Evolutionary conservation across 1,284 basidiomycete genomes (phyloP).

Genomic region (Ustilago xerochloae): DNA sequence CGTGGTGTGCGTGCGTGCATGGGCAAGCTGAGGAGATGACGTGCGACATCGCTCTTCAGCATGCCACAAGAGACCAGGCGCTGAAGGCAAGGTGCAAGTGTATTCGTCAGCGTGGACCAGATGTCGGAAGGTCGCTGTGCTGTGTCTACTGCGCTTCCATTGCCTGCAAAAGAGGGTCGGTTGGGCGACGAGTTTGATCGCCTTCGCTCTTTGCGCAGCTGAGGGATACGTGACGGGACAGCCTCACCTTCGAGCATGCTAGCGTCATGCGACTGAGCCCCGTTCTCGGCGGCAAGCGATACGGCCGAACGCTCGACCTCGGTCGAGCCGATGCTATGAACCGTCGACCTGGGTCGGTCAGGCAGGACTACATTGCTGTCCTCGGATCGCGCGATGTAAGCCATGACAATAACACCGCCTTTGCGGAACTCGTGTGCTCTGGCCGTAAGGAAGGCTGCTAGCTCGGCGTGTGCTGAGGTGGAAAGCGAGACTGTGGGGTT

Average conservation of each 20-base stretch:
- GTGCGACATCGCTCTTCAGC: slow-evolving; percentile 69
- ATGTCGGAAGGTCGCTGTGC: slow-evolving; percentile 55
- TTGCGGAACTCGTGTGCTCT: slow-evolving; percentile 69
- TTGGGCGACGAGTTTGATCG: slow-evolving; percentile 48
- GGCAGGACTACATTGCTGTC: slow-evolving; percentile 45
- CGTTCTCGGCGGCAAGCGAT: slow-evolving; percentile 3
- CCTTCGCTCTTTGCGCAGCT: slow-evolving; percentile 42
- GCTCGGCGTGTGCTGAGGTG: slow-evolving; percentile 68
- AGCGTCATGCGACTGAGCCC: not conserved
- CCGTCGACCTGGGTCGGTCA: slow-evolving; percentile 40
- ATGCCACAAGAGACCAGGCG: slow-evolving; percentile 69
- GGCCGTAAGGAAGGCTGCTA: slow-evolving; percentile 67
- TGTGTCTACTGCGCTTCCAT: slow-evolving; percentile 5
- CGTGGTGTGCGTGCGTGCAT: slow-evolving; percentile 68
- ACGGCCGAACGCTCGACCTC: slow-evolving; percentile 17
- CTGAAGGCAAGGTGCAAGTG: slow-evolving; percentile 69
- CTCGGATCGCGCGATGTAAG: slow-evolving; percentile 68
- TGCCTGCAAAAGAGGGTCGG: slow-evolving; percentile 17
- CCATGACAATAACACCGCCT: slow-evolving; percentile 68
- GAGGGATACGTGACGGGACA: slow-evolving; percentile 11
- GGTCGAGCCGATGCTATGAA: slow-evolving; percentile 23
- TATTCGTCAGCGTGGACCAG: slow-evolving; percentile 67
- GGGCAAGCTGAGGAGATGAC: slow-evolving; percentile 67
- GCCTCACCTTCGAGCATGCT: not conserved
- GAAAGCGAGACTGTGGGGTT: slow-evolving; percentile 61